phyloP scores from a whole-genome alignment of 2,329 filamentous ascomycete species.

The Pseudocercospora fuligena region DNA sequence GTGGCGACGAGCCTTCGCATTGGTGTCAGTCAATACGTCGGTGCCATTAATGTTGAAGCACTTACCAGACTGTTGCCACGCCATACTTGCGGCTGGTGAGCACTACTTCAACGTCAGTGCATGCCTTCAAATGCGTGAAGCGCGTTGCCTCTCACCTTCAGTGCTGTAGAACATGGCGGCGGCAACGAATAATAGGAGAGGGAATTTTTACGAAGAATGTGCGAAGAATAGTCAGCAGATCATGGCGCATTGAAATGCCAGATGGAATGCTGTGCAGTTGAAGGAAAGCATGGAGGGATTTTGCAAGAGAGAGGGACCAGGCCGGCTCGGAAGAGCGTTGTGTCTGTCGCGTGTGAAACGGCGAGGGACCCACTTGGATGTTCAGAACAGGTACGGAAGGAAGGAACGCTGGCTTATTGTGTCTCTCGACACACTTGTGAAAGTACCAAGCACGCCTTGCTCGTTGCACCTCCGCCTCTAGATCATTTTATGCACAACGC shows the following conservation, averaged over 20 bases:
- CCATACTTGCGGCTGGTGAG: conserved; percentile 87
- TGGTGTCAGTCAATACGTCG: conserved; percentile 32
- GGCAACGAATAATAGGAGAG: not conserved
- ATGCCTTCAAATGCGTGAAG: conserved; percentile 6
- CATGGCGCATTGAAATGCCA: not conserved
- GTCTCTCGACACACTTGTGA: not conserved
- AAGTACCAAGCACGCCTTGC: not conserved
- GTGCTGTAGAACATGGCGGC: conserved; percentile 89
- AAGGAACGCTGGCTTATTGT: not conserved
- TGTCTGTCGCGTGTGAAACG: not conserved
- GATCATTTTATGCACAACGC: not conserved
- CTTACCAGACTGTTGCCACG: conserved; percentile 91
- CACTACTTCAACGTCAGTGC: conserved; percentile 54
- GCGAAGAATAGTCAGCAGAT: not conserved
- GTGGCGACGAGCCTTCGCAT: conserved; percentile 83
- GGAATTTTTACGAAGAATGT: not conserved
- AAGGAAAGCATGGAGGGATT: not conserved
- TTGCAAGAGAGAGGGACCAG: not conserved
- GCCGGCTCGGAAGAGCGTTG: not conserved
- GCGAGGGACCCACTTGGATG: not conserved
- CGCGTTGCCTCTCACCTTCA: conserved; percentile 68
- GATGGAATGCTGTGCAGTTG: not conserved
- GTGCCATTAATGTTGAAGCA: not conserved
- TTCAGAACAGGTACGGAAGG: not conserved
- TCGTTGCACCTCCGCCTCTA: not conserved